Conservation (phyloP, 805 yeast species). For the Pichia kluyveri region DNA sequence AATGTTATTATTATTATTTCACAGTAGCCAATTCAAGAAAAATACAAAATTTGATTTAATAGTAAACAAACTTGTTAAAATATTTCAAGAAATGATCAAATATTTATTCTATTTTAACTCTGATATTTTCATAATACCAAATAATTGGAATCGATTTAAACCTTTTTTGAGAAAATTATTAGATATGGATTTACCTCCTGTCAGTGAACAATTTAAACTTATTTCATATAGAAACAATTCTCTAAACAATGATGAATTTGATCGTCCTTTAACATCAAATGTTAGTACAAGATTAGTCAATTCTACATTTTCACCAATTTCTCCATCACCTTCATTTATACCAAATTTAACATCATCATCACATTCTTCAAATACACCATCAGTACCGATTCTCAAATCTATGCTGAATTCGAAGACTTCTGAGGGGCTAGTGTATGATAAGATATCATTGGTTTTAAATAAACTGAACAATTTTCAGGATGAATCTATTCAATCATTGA, state of each 20-base stretch:
- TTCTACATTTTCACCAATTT: neutral
- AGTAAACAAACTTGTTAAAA: conserved; percentile 12
- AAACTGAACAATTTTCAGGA: conserved; percentile 21
- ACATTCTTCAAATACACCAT: neutral
- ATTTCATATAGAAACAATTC: conserved; percentile 66
- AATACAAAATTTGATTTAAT: conserved; percentile 11
- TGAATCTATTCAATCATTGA: conserved; percentile 13
- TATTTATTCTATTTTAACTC: conserved; percentile 40
- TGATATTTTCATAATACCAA: conserved; percentile 57
- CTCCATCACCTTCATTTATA: neutral
- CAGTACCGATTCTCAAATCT: neutral
- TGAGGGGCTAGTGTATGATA: conserved; percentile 7
- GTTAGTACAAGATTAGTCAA: neutral
- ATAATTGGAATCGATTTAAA: conserved; percentile 49
- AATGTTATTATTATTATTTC: conserved; percentile 29
- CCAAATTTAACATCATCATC: neutral
- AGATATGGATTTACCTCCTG: conserved; percentile 25
- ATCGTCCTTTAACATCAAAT: neutral
- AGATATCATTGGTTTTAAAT: conserved; percentile 15
- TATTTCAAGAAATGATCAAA: conserved; percentile 27
- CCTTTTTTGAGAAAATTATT: conserved; percentile 36
- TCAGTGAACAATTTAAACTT: conserved; percentile 43
- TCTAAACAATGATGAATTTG: conserved; percentile 41
- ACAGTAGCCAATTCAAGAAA: conserved; percentile 14
- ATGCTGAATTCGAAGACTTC: neutral